These are phyloP conservation scores for Trichoderma parareesei DNA, from an alignment of 495 filamentous ascomycete genomes.

Conservation along the genomic window DNA sequence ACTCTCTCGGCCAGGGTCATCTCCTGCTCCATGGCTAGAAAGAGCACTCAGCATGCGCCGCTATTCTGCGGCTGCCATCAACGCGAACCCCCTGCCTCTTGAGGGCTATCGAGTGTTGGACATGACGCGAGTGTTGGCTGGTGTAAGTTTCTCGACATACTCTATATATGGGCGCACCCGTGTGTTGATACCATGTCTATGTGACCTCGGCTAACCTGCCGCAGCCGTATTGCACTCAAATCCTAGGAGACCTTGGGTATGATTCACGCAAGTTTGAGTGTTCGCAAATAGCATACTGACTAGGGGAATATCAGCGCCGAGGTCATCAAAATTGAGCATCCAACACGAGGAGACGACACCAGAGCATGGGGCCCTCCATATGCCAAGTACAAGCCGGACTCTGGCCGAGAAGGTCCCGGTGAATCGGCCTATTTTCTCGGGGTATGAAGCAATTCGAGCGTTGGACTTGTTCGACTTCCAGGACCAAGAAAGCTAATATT, in stretches of 20 bases:
- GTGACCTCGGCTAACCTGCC: conserved; percentile 3
- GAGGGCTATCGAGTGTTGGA: conserved; percentile 84
- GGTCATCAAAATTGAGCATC: conserved; percentile 95
- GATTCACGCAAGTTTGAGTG: not conserved
- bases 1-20: not conserved
- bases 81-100: conserved; percentile 47
- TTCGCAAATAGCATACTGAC: conserved; percentile 14
- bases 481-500: not conserved
- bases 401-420: conserved; percentile 60
- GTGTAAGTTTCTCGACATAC: conserved; percentile 49
- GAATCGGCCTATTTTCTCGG: conserved; percentile 93
- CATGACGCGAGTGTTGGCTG: conserved; percentile 93
- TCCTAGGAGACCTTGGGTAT: conserved; percentile 93
- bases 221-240: conserved; percentile 96
- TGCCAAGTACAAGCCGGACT: conserved; percentile 58
- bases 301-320: conserved; percentile 57
- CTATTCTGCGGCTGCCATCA: conserved; percentile 19
- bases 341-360: conserved; percentile 84
- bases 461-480: not conserved
- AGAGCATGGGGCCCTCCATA: conserved; percentile 95
- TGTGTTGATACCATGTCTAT: not conserved
- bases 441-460: conserved; percentile 39
- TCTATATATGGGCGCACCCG: not conserved
- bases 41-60: conserved; percentile 12
- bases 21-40: not conserved